A percentile compares a stretch with the other conserved stretches of the same genome.
Evolutionary conservation across 1,139 yeast species (phyloP).

Genomic region (Yamadazyma friedrichii): DNA sequence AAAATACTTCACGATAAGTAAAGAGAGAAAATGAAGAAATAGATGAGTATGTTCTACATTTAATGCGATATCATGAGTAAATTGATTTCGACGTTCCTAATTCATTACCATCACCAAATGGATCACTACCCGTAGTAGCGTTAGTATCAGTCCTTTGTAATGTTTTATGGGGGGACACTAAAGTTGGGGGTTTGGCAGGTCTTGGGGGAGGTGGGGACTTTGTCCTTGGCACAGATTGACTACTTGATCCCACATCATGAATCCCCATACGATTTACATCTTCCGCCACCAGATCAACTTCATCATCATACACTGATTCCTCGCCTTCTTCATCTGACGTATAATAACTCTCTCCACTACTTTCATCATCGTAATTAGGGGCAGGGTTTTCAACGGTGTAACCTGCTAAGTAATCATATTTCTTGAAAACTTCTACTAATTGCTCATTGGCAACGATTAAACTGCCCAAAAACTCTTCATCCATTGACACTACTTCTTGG

Average conservation of each 20-base stretch:
- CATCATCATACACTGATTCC: slow-evolving; percentile 18
- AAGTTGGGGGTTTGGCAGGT: slow-evolving; percentile 28
- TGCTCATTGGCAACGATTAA: slow-evolving; percentile 88
- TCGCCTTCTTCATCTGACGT: slow-evolving; percentile 44
- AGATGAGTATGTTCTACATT: no score
- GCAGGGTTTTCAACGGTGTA: slow-evolving; percentile 37
- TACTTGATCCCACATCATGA: slow-evolving; percentile 7
- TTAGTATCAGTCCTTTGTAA: slow-evolving; percentile 24
- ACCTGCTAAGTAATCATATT: slow-evolving; percentile 55
- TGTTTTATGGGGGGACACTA: slow-evolving; percentile 11
- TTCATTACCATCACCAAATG: slow-evolving; percentile 67
- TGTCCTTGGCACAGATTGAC: slow-evolving; percentile 1
- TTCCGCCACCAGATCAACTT: slow-evolving; percentile 19
- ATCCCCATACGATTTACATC: slow-evolving; percentile 18
- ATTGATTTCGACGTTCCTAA: slow-evolving; percentile 21
- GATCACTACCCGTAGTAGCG: slow-evolving; percentile 43
- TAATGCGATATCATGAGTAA: slow-evolving; percentile 40
- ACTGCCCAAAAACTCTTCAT: slow-evolving; percentile 83
- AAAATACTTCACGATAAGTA: no score
- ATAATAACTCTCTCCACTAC: slow-evolving; percentile 37
- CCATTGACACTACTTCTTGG: slow-evolving; percentile 31
- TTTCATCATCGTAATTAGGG: slow-evolving; percentile 32
- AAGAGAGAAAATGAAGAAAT: slow-evolving; percentile 29
- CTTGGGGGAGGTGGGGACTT: slow-evolving; percentile 35
- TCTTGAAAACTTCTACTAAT: slow-evolving; percentile 68